phyloP scores from a whole-genome alignment of 176 grass and related monocot genomes.

The Phoenix dactylifera region DNA sequence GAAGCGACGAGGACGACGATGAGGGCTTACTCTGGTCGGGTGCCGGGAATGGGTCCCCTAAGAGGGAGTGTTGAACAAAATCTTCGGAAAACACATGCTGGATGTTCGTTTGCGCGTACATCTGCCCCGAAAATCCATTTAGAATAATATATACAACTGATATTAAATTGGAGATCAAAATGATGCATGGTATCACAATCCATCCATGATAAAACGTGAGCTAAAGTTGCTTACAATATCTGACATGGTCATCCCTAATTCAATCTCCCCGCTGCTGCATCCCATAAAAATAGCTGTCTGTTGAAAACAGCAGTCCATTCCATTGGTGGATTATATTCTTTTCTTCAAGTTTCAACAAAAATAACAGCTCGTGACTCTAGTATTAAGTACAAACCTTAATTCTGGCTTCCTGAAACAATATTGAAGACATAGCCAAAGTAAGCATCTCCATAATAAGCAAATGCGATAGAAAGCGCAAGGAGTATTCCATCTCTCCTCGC shows the following conservation, averaged over 20 bases:
- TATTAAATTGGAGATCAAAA: too few relatives aligned
- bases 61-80: slow-evolving; percentile 32
- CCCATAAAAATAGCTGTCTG: slow-evolving; percentile 78
- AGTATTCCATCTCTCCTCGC: slow-evolving; percentile 6
- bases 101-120: slow-evolving; percentile 22
- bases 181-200: too few relatives aligned
- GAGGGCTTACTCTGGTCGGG: slow-evolving; percentile 1
- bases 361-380: too few relatives aligned
- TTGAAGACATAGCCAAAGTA: not conserved
- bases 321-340: too few relatives aligned
- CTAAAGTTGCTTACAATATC: not conserved
- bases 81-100: slow-evolving; percentile 65
- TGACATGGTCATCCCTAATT: slow-evolving; percentile 41
- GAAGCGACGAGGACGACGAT: not conserved
- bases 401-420: slow-evolving; percentile 51
- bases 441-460: not conserved
- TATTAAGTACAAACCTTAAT: slow-evolving; percentile 48
- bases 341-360: too few relatives aligned
- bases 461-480: not conserved
- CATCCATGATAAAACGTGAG: too few relatives aligned
- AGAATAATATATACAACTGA: too few relatives aligned
- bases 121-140: slow-evolving; percentile 5
- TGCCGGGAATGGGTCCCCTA: slow-evolving; percentile 30
- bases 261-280: slow-evolving; percentile 67
- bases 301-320: not conserved